Percentiles rank a stretch among this genome's conserved stretches.
These are phyloP conservation scores for Coniophora puteana DNA, from an alignment of 1,284 basidiomycete genomes.

Conservation along the genomic window DNA sequence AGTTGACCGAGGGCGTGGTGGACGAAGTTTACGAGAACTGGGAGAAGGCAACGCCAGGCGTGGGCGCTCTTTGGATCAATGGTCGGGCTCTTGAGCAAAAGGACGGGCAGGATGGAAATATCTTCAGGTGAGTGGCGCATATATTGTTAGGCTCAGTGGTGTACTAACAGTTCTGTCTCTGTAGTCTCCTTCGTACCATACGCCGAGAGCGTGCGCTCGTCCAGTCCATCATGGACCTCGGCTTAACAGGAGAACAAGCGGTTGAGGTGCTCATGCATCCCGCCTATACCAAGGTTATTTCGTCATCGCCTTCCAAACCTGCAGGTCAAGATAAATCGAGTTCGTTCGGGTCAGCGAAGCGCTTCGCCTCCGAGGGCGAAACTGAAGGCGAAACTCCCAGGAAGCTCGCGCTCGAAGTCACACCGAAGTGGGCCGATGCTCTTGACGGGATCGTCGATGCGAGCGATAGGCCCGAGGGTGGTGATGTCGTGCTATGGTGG, in stretches of 20 bases:
- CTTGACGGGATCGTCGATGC: slow-evolving; percentile 84
- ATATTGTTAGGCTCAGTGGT: background rate
- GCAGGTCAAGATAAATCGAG: slow-evolving; percentile 2
- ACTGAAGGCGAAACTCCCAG: slow-evolving; percentile 16
- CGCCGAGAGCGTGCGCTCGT: slow-evolving; percentile 74
- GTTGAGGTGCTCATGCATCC: slow-evolving; percentile 70
- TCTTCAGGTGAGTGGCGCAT: slow-evolving; percentile 43
- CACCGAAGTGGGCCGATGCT: slow-evolving; percentile 35
- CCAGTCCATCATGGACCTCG: slow-evolving; percentile 54
- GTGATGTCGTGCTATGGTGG: slow-evolving; percentile 76
- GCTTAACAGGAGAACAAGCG: slow-evolving; percentile 61
- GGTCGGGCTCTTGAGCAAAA: slow-evolving; percentile 59
- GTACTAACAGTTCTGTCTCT: background rate
- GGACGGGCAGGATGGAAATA: slow-evolving; percentile 55
- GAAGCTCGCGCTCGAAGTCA: slow-evolving; percentile 15
- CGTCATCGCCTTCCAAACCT: background rate
- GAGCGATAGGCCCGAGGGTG: slow-evolving; percentile 81
- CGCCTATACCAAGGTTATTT: slow-evolving; percentile 19
- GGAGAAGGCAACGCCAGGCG: slow-evolving; percentile 47
- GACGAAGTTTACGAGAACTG: slow-evolving; percentile 60
- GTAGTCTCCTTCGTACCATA: slow-evolving; percentile 64
- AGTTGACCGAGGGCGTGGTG: slow-evolving; percentile 46
- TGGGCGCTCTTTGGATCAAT: slow-evolving; percentile 74
- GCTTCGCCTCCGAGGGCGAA: slow-evolving; percentile 3
- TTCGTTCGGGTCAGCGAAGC: slow-evolving; percentile 11